These are phyloP conservation scores for Lepraria neglecta DNA, from an alignment of 495 filamentous ascomycete genomes.

Conservation along the genomic window DNA sequence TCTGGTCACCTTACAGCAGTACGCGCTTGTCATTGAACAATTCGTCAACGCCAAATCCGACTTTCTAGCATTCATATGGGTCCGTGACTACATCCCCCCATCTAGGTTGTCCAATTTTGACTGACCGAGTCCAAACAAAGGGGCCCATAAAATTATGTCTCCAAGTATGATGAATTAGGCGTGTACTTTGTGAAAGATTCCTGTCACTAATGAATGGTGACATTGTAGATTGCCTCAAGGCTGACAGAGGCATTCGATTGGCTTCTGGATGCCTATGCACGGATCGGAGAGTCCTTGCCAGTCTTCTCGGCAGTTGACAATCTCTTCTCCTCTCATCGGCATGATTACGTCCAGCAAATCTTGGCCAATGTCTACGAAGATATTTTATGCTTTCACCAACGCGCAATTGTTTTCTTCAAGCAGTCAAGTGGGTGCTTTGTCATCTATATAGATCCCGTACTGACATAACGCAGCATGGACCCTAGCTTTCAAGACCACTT, in stretches of 20 bases:
- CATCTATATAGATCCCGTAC: background rate
- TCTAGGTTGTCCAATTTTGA: background rate
- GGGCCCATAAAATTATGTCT: constrained; percentile 26
- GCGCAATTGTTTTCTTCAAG: constrained; percentile 29
- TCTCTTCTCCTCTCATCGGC: constrained; percentile 7
- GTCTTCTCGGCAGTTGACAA: constrained; percentile 19
- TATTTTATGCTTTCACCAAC: constrained; percentile 30
- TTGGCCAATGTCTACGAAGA: constrained; percentile 30
- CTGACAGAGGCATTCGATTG: constrained; percentile 27
- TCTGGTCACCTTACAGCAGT: constrained; percentile 29
- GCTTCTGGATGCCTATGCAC: constrained; percentile 31
- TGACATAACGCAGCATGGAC: constrained; percentile 22
- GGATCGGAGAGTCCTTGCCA: constrained; percentile 31
- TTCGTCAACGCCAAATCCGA: constrained; percentile 32
- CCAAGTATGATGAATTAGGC: constrained; percentile 17
- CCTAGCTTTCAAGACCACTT: constrained; percentile 20
- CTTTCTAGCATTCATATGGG: constrained; percentile 33
- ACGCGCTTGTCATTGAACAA: constrained; percentile 33
- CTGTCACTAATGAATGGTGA: no score
- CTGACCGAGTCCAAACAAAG: background rate
- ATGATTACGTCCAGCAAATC: constrained; percentile 25
- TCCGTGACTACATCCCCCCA: background rate
- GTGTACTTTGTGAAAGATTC: no score
- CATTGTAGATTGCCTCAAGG: constrained; percentile 21
- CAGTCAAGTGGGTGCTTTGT: constrained; percentile 21